phyloP scores from a whole-genome alignment of 495 filamentous ascomycete species.

The Darksidea phi region DNA sequence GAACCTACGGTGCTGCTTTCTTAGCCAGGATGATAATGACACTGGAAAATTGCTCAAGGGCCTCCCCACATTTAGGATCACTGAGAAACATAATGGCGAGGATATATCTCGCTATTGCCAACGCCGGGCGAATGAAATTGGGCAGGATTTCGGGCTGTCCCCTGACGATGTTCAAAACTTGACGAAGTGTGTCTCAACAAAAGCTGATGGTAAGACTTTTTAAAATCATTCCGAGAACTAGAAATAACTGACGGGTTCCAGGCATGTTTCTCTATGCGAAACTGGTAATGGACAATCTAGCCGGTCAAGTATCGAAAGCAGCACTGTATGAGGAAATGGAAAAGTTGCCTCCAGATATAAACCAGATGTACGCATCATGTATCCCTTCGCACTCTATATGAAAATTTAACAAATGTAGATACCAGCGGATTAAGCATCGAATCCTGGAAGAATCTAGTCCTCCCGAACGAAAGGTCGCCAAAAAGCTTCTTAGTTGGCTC shows the following conservation, averaged over 20 bases:
- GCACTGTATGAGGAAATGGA: conserved; percentile 41
- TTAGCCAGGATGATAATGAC: no score
- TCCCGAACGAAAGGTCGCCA: conserved; percentile 36
- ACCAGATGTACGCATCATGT: conserved; percentile 44
- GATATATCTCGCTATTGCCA: no score
- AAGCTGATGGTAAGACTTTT: background rate
- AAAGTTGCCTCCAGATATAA: conserved; percentile 43
- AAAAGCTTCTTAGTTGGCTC: conserved; percentile 48
- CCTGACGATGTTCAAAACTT: background rate
- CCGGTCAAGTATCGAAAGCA: conserved; percentile 35
- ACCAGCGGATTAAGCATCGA: conserved; percentile 44
- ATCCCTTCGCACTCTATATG: background rate
- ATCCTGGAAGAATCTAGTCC: conserved; percentile 34
- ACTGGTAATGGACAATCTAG: conserved; percentile 46
- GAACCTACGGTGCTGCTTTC: no score
- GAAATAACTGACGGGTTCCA: conserved; percentile 9
- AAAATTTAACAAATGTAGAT: conserved; percentile 37
- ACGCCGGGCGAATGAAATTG: no score
- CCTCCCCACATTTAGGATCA: background rate
- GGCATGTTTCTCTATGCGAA: conserved; percentile 54
- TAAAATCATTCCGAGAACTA: no score
- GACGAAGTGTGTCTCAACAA: conserved; percentile 4
- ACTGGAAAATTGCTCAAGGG: background rate
- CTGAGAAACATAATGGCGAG: no score
- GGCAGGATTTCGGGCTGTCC: no score